phyloP scores from a whole-genome alignment of 2,329 filamentous ascomycete species.

The Fusarium dimerum region DNA sequence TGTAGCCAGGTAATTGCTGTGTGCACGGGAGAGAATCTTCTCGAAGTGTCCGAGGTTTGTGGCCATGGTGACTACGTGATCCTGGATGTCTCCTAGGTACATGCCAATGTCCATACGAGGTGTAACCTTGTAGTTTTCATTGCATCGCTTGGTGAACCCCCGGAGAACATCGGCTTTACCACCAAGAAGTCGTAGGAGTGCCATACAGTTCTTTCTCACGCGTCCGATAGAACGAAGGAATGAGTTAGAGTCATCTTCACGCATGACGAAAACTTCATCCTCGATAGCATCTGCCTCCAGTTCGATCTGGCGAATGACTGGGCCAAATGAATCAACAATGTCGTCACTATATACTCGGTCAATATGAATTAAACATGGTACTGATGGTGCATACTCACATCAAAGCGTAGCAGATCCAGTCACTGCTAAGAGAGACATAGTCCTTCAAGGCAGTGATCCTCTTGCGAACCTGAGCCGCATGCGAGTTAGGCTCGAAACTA shows the following conservation, averaged over 20 bases:
- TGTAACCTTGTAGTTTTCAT: slow-evolving; percentile 93
- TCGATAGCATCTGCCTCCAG: slow-evolving; percentile 89
- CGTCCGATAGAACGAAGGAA: slow-evolving; percentile 88
- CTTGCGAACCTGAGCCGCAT: slow-evolving; percentile 85
- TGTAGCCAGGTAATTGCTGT: slow-evolving; percentile 95
- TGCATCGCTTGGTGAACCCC: slow-evolving; percentile 97
- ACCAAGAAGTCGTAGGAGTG: slow-evolving; percentile 85
- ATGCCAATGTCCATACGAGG: slow-evolving; percentile 95
- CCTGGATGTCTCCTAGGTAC: slow-evolving; percentile 96
- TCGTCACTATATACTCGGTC: slow-evolving; percentile 66
- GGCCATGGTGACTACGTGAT: slow-evolving; percentile 99
- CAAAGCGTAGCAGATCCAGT: slow-evolving; percentile 98
- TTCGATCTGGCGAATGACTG: slow-evolving; percentile 85
- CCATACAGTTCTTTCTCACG: slow-evolving; percentile 92
- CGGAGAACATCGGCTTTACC: slow-evolving; percentile 98
- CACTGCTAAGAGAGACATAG: slow-evolving; percentile 89
- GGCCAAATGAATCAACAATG: slow-evolving; percentile 94
- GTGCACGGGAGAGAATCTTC: slow-evolving; percentile 91
- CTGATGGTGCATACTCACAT: slow-evolving; percentile 62
- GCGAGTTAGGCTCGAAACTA: slow-evolving; percentile 84
- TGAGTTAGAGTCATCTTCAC: slow-evolving; percentile 82
- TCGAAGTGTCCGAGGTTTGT: slow-evolving; percentile 94
- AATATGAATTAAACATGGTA: slow-evolving; percentile 25
- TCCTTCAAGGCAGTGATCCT: slow-evolving; percentile 92
- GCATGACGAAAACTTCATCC: slow-evolving; percentile 90